Evolutionary conservation across 208 protist species (phyloP).

Genomic region (Leishmania martiniquensis): DNA sequence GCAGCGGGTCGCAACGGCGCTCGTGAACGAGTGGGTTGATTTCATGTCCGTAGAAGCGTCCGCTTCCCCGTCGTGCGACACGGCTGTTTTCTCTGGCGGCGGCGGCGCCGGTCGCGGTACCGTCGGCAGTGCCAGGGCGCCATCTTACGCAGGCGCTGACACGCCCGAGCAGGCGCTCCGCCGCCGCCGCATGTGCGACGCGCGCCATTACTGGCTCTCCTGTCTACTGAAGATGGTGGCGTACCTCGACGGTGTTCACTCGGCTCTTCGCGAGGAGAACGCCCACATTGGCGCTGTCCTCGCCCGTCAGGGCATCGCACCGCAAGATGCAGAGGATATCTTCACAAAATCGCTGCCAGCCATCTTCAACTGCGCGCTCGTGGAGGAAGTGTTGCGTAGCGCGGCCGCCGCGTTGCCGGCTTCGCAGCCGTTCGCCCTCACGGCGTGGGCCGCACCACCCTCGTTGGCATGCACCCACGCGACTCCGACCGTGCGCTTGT

Average conservation of each 20-base stretch:
- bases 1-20: slow-evolving; percentile 46
- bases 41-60: slow-evolving; percentile 9
- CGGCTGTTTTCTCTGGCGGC: background rate
- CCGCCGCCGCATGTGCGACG: slow-evolving; percentile 1
- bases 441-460: background rate
- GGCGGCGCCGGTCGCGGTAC: slow-evolving; percentile 6
- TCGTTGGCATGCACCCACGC: background rate
- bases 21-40: slow-evolving; percentile 48
- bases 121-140: background rate
- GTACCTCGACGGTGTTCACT: slow-evolving; percentile 50
- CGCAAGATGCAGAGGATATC: slow-evolving; percentile 22
- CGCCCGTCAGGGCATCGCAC: slow-evolving; percentile 30
- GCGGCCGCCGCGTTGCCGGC: background rate
- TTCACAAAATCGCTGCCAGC: slow-evolving; percentile 48
- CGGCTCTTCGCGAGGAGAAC: slow-evolving; percentile 61
- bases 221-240: slow-evolving; percentile 64
- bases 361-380: slow-evolving; percentile 65
- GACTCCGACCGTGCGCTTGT: slow-evolving; percentile 10
- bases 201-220: slow-evolving; percentile 62
- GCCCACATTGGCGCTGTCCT: slow-evolving; percentile 54
- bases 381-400: slow-evolving; percentile 47
- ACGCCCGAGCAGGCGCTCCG: background rate
- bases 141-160: background rate
- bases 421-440: background rate
- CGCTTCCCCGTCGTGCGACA: background rate